Evolutionary conservation across 1,284 basidiomycete genomes (phyloP).

Genomic region (Mycena citricolor): DNA sequence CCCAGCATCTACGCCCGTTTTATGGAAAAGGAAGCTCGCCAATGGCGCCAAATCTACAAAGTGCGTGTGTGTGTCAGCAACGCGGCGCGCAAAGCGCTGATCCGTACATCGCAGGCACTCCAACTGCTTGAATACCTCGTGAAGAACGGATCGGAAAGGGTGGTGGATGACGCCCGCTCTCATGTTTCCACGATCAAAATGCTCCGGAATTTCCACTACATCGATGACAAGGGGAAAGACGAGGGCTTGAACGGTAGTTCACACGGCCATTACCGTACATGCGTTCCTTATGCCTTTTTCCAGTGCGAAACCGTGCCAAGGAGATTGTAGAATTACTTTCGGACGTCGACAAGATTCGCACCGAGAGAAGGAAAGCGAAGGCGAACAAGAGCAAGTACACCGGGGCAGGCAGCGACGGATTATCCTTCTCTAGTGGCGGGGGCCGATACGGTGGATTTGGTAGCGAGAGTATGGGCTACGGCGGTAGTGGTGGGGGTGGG

Average conservation of each 20-base stretch:
- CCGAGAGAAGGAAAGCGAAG: conserved; percentile 92
- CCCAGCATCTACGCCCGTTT: conserved; percentile 93
- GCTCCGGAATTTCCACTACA: conserved; percentile 97
- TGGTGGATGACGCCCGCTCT: conserved; percentile 95
- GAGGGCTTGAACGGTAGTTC: conserved; percentile 91
- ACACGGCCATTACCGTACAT: not conserved
- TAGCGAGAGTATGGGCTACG: conserved; percentile 53
- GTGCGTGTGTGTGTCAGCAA: conserved; percentile 35
- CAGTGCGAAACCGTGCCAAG: conserved; percentile 92
- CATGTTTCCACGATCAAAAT: conserved; percentile 97
- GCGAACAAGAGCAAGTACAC: conserved; percentile 90
- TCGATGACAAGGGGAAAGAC: conserved; percentile 98
- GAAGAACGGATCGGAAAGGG: conserved; percentile 98
- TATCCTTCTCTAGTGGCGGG: conserved; percentile 52
- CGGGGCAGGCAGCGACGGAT: conserved; percentile 81
- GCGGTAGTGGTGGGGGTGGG: conserved; percentile 46
- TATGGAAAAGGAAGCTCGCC: conserved; percentile 96
- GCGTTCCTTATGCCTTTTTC: not conserved
- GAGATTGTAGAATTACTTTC: conserved; percentile 88
- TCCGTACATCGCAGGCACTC: conserved; percentile 62
- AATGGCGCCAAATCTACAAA: conserved; percentile 99
- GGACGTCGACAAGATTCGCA: conserved; percentile 90
- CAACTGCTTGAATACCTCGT: conserved; percentile 94
- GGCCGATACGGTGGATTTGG: conserved; percentile 83
- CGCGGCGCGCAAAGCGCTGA: conserved; percentile 6